These are phyloP conservation scores for Yarrowia deformans DNA, from an alignment of 805 yeast species.

Conservation along the genomic window DNA sequence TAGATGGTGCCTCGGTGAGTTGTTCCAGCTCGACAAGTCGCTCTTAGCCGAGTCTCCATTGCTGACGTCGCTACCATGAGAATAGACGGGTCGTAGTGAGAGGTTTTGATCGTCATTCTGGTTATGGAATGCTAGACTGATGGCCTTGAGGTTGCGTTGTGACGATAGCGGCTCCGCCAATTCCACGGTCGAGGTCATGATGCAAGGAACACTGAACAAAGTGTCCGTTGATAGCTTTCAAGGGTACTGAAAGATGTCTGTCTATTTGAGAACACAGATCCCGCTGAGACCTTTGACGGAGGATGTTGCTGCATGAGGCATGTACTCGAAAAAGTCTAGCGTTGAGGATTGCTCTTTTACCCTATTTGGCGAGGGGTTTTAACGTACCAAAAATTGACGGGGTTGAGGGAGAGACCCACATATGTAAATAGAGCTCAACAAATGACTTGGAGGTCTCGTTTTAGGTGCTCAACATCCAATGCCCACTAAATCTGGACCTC, in stretches of 20 bases:
- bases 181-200: slow-evolving; percentile 16
- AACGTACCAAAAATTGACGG: neutral
- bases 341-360: slow-evolving; percentile 21
- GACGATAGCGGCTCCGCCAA: slow-evolving; percentile 22
- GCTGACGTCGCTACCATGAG: neutral
- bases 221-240: neutral
- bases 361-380: neutral
- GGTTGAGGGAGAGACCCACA: neutral
- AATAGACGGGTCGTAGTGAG: slow-evolving; percentile 3
- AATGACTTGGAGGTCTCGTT: too few species aligned
- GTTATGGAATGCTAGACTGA: slow-evolving; percentile 20
- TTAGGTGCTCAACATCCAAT: too few species aligned
- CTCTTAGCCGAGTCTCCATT: neutral
- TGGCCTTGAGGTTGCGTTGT: slow-evolving; percentile 24
- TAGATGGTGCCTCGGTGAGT: neutral
- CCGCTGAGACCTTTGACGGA: neutral
- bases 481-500: neutral
- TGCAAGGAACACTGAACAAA: neutral
- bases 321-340: neutral
- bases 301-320: slow-evolving; percentile 18
- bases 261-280: neutral
- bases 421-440: too few species aligned
- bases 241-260: neutral
- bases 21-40: neutral
- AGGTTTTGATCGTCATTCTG: neutral